Conservation (phyloP, 306 rosid genomes). For the Luffa aegyptiaca region DNA sequence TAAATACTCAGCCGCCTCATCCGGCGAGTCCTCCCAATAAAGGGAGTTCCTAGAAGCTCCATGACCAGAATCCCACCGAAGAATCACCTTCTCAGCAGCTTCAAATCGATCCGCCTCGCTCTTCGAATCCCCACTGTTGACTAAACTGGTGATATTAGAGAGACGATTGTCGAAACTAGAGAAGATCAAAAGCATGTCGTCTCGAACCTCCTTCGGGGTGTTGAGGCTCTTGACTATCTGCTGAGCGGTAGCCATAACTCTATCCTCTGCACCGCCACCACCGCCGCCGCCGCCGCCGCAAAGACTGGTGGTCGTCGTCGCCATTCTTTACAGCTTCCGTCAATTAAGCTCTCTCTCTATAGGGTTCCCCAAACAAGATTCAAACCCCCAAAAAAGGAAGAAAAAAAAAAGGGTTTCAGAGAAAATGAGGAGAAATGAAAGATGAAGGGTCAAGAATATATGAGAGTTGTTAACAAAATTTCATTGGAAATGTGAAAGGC, state of each 20-base stretch:
- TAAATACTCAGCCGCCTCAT: slow-evolving; percentile 47
- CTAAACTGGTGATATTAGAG: slow-evolving; percentile 56
- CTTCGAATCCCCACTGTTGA: slow-evolving; percentile 57
- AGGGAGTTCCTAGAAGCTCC: slow-evolving; percentile 30
- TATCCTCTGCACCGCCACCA: slow-evolving; percentile 47
- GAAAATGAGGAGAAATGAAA: not conserved
- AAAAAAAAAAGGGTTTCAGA: not conserved
- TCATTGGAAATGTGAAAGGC: not conserved
- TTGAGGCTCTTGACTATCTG: slow-evolving; percentile 78
- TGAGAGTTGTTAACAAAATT: not conserved
- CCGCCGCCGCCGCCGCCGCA: slow-evolving; percentile 26
- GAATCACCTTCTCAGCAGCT: slow-evolving; percentile 71
- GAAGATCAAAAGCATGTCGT: slow-evolving; percentile 86
- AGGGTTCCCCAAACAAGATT: not conserved
- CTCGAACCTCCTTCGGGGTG: slow-evolving; percentile 74
- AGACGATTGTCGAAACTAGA: slow-evolving; percentile 83
- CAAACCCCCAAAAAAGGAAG: not conserved
- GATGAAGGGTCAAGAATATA: not conserved
- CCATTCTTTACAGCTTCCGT: slow-evolving; percentile 15
- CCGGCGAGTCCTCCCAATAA: slow-evolving; percentile 42
- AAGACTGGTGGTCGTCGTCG: slow-evolving; percentile 54
- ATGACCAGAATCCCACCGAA: slow-evolving; percentile 42
- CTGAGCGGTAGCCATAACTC: slow-evolving; percentile 90
- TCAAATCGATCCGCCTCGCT: slow-evolving; percentile 47
- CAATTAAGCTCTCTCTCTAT: not conserved